A percentile compares a stretch with the other conserved stretches of the same genome.
phyloP scores from a whole-genome alignment of 495 filamentous ascomycete species.

The Coniosporium apollinis region DNA sequence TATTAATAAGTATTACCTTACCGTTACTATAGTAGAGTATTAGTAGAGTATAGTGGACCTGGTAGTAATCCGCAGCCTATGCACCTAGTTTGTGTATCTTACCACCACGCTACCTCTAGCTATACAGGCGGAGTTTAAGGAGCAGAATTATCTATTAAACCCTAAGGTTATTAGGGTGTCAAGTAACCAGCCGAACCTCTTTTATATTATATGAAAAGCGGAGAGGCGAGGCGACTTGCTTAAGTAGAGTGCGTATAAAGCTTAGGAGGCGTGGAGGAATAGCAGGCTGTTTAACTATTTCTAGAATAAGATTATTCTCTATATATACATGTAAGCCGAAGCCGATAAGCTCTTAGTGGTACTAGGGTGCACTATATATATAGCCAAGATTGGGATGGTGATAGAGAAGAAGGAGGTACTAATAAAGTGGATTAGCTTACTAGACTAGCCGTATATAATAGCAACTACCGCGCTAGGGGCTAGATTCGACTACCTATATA shows the following conservation, averaged over 20 bases:
- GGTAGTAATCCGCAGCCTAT: not conserved
- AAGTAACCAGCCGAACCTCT: not conserved
- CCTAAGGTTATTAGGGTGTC: not conserved
- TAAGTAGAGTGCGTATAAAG: not conserved
- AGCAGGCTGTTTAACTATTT: not conserved
- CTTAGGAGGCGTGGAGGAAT: not conserved
- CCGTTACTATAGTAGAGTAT: not conserved
- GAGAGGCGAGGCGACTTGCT: not conserved
- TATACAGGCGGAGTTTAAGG: not conserved
- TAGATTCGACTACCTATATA: slow-evolving; percentile 3
- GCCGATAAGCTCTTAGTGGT: not conserved
- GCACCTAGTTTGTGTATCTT: not conserved
- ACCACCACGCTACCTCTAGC: not conserved
- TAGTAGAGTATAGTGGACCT: not conserved
- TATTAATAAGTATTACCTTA: not conserved
- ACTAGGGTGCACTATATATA: not conserved
- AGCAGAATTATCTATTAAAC: not conserved
- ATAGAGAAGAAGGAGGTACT: slow-evolving; percentile 1
- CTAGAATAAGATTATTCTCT: not conserved
- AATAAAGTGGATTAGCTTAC: not conserved
- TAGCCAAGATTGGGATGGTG: not conserved
- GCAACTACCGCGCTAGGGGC: slow-evolving; percentile 2
- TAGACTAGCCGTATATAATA: not conserved
- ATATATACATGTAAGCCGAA: not conserved
- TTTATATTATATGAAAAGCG: not conserved